Conservation (phyloP, 2,329 filamentous ascomycete genomes). For the Fusarium continuum region DNA sequence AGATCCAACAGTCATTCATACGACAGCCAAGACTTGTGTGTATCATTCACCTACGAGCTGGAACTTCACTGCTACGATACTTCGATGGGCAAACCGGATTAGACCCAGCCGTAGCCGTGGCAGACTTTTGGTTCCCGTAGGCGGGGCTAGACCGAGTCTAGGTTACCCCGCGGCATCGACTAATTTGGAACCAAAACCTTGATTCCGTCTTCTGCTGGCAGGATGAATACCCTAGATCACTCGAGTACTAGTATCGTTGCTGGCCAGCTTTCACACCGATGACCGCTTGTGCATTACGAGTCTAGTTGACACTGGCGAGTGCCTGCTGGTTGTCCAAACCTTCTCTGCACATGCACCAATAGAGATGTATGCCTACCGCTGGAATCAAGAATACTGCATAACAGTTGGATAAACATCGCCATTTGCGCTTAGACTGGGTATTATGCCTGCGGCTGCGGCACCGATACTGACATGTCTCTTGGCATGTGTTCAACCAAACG, state of each 20-base stretch:
- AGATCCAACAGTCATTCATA: constrained; percentile 11
- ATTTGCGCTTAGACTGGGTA: not conserved
- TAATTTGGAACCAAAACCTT: constrained; percentile 22
- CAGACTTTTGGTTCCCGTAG: constrained; percentile 6
- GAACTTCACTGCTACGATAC: not conserved
- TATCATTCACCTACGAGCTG: not conserved
- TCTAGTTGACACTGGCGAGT: not conserved
- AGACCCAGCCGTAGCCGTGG: constrained; percentile 8
- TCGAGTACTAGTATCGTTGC: constrained; percentile 1
- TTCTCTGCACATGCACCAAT: not conserved
- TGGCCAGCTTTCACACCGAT: not conserved
- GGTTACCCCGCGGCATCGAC: constrained; percentile 31
- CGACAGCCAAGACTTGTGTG: not conserved
- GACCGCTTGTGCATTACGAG: not conserved
- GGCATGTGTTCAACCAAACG: not conserved
- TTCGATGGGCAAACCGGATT: not conserved
- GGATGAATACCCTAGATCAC: not conserved
- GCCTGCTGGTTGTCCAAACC: not conserved
- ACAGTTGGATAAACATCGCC: not conserved
- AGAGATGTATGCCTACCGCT: not conserved
- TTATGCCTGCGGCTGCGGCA: not conserved
- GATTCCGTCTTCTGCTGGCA: not conserved
- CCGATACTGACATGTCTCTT: not conserved
- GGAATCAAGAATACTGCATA: not conserved
- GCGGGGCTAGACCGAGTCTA: constrained; percentile 23